Evolutionary conservation across 192 early-diverging fungal genomes (phyloP).

Genomic region (Umbelopsis sp.): DNA sequence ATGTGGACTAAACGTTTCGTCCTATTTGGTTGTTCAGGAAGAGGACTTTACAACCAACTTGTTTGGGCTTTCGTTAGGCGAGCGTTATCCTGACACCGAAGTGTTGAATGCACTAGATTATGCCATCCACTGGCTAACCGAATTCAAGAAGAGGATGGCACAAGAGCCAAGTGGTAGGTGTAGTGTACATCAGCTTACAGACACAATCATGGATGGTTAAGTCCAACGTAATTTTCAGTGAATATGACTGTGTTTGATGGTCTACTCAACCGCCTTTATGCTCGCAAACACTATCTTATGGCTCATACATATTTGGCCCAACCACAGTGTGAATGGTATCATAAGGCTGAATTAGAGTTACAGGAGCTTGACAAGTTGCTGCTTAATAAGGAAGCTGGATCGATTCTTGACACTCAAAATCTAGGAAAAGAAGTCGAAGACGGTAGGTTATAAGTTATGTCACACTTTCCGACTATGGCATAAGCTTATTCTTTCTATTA

Average conservation of each 20-base stretch:
- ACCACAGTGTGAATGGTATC: slow-evolving; percentile 42
- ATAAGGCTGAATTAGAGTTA: slow-evolving; percentile 36
- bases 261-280: slow-evolving; percentile 22
- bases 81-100: slow-evolving; percentile 39
- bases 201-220: background rate
- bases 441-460: slow-evolving; percentile 22
- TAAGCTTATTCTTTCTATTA: slow-evolving; percentile 1
- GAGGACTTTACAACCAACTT: slow-evolving; percentile 62
- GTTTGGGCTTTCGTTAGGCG: slow-evolving; percentile 51
- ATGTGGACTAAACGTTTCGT: background rate
- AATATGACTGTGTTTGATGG: slow-evolving; percentile 18
- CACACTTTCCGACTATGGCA: background rate
- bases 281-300: slow-evolving; percentile 44
- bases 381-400: slow-evolving; percentile 8
- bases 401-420: slow-evolving; percentile 25
- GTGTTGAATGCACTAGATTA: slow-evolving; percentile 41
- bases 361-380: slow-evolving; percentile 10
- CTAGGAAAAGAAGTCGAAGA: slow-evolving; percentile 43
- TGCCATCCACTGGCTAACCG: slow-evolving; percentile 12
- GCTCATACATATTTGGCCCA: slow-evolving; percentile 46
- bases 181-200: background rate
- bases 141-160: slow-evolving; percentile 12
- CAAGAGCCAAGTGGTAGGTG: background rate
- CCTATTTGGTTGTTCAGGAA: slow-evolving; percentile 34
- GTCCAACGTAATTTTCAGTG: background rate